A percentile compares a stretch with the other conserved stretches of the same genome.
Conservation (phyloP, 2,329 filamentous ascomycete species). For the Calonectria ilicicola region DNA sequence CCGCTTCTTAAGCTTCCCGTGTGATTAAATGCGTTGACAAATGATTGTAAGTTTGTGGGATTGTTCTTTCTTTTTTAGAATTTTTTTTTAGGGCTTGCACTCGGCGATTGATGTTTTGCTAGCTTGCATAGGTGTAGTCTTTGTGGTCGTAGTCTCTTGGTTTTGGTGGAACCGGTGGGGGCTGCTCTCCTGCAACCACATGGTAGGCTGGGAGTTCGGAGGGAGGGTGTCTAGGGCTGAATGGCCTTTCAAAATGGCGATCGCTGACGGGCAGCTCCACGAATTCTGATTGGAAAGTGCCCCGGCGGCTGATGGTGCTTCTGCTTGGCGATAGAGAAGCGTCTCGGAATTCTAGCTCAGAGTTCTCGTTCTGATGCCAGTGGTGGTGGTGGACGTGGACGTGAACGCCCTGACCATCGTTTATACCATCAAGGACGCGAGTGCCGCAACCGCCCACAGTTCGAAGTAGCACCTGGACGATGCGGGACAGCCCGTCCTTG, state of each 20-base stretch:
- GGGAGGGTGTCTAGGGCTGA: not conserved
- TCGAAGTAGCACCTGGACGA: not conserved
- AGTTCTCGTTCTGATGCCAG: not conserved
- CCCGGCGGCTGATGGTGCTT: not conserved
- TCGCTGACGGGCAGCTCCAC: not conserved
- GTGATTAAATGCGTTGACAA: not conserved
- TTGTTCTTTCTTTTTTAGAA: not conserved
- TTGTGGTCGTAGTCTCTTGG: slow-evolving; percentile 1
- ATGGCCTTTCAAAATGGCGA: not conserved
- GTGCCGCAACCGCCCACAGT: not conserved
- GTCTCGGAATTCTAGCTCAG: not conserved
- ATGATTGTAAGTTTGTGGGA: not conserved
- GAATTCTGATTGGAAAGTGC: not conserved
- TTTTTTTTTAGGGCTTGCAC: not conserved
- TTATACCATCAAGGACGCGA: not conserved
- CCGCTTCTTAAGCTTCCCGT: not conserved
- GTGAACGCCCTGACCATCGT: not conserved
- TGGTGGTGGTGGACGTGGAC: slow-evolving; percentile 6
- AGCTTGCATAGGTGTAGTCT: not conserved
- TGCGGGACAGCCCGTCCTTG: not conserved
- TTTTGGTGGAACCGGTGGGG: slow-evolving; percentile 2
- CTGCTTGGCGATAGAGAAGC: not conserved
- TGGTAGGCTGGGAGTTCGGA: slow-evolving; percentile 2
- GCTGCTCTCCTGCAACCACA: not conserved
- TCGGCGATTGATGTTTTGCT: not conserved